Base-by-base conservation (phyloP, 2,329 filamentous ascomycete species). In the Ophioceras dolichostomum region DNA sequence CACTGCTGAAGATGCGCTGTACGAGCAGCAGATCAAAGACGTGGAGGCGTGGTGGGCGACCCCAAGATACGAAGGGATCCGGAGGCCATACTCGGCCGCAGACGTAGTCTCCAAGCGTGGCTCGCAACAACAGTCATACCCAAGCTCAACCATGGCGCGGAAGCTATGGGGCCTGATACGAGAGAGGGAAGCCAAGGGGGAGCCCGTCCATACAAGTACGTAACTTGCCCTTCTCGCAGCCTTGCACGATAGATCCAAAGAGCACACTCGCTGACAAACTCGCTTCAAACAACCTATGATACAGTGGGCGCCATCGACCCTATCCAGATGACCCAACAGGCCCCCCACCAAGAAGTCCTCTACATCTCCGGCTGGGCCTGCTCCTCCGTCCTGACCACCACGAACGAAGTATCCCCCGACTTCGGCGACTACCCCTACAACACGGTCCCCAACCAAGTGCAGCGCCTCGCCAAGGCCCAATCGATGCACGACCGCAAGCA, bases 351-450 rank as follows among this genome's bases (percentile, higher is more conserved):
- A 57, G 89, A 98, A 58, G 83, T 95, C 14, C 72, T 98, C 32
- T 98, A 98, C 61, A 70, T 98, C 44, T 95, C 88, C 1, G 91
- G 91, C 43, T 98, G 91, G 91, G 91, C 91, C 5, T 96, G 91
- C 62, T 96, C 89, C 0, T 89, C 87, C 0, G 76, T 94, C 16
- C 68, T 98, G 32, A 96, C 89, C 4, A 80, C 79, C 9, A 96
- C 91, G 27, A 96, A 98, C 63, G 91, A 98, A 58, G 91, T 98
- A 20, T 95, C 87, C 0, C 84, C 91, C 31, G 91, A 98, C 57
- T 94, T 96, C 62, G 91, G 91, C 51, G 91, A 98, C 61, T 98
- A 98, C 58, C 91, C 91, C 0, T 98, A 98, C 65, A 96, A 96
- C 56, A 98, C 91, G 0, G 91, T 98, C 4, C 91, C 91, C 8